These are phyloP conservation scores for Fabrea salina DNA, from an alignment of 169 alveolate species.

Conservation along the genomic window DNA sequence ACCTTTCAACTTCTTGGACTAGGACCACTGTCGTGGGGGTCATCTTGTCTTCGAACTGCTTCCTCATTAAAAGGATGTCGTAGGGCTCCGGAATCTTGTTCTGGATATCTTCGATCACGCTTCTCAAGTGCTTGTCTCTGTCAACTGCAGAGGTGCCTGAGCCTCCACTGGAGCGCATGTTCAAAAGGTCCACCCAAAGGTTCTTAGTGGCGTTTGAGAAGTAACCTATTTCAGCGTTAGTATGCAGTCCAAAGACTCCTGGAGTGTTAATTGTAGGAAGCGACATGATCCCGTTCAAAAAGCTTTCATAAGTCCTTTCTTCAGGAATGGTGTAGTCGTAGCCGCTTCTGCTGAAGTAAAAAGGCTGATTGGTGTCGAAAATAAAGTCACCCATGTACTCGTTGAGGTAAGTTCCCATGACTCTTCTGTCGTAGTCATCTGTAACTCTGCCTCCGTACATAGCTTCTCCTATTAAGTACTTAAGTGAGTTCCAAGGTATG, in stretches of 20 bases:
- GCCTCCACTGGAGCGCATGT: conserved; percentile 75
- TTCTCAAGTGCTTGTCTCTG: conserved; percentile 53
- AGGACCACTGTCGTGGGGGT: conserved; percentile 90
- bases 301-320: conserved; percentile 66
- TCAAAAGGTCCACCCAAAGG: conserved; percentile 86
- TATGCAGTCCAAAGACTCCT: conserved; percentile 91
- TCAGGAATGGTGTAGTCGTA: conserved; percentile 83
- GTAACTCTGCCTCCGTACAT: conserved; percentile 97
- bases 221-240: conserved; percentile 92
- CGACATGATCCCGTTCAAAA: conserved; percentile 66
- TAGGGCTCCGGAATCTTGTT: conserved; percentile 75
- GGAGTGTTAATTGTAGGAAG: conserved; percentile 84
- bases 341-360: conserved; percentile 83
- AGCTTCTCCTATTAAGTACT: conserved; percentile 92
- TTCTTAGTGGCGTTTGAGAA: conserved; percentile 88
- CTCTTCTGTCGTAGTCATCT: conserved; percentile 92
- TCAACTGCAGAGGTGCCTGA: conserved; percentile 71
- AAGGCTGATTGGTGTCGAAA: conserved; percentile 87
- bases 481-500: conserved; percentile 83
- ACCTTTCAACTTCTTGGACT: conserved; percentile 89
- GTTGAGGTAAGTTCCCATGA: conserved; percentile 64
- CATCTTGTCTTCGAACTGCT: conserved; percentile 75
- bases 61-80: conserved; percentile 71
- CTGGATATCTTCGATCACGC: conserved; percentile 52
- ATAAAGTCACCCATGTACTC: conserved; percentile 90